These are phyloP conservation scores for Hemileia vastatrix DNA, from an alignment of 1,284 basidiomycete genomes.

Conservation along the genomic window DNA sequence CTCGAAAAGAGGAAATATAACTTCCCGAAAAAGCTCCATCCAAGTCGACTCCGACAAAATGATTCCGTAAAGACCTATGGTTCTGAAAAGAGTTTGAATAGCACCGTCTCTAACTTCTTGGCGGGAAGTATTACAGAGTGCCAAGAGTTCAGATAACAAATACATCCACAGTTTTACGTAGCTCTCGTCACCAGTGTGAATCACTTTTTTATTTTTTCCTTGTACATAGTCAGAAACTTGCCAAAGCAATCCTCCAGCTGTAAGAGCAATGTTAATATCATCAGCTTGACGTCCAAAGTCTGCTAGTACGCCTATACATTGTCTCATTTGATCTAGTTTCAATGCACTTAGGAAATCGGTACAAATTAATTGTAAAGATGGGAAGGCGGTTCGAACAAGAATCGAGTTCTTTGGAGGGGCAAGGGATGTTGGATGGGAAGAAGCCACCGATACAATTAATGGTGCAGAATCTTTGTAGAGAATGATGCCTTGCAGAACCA, in stretches of 20 bases:
- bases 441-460: neutral
- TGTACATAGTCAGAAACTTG: constrained; percentile 73
- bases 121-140: constrained; percentile 67
- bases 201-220: constrained; percentile 56
- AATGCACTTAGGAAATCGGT: constrained; percentile 73
- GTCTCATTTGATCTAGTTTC: constrained; percentile 64
- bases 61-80: constrained; percentile 82
- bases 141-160: constrained; percentile 70
- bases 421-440: constrained; percentile 23
- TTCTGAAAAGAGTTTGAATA: constrained; percentile 87
- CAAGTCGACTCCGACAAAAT: constrained; percentile 69
- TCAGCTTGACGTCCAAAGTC: constrained; percentile 75
- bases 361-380: constrained; percentile 84
- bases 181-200: constrained; percentile 51
- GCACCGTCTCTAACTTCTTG: constrained; percentile 84
- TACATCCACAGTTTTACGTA: constrained; percentile 84
- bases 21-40: constrained; percentile 76
- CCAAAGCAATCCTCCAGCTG: constrained; percentile 81
- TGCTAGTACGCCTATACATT: constrained; percentile 79
- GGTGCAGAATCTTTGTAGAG: constrained; percentile 2
- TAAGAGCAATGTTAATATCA: constrained; percentile 91
- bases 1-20: constrained; percentile 79
- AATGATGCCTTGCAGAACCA: neutral
- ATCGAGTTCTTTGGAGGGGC: constrained; percentile 29
- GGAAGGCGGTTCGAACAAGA: constrained; percentile 80